Percentiles rank a stretch among this genome's conserved stretches.
Evolutionary conservation across 1,139 yeast species (phyloP).

Genomic region (Schwanniomyces etchellsii): DNA sequence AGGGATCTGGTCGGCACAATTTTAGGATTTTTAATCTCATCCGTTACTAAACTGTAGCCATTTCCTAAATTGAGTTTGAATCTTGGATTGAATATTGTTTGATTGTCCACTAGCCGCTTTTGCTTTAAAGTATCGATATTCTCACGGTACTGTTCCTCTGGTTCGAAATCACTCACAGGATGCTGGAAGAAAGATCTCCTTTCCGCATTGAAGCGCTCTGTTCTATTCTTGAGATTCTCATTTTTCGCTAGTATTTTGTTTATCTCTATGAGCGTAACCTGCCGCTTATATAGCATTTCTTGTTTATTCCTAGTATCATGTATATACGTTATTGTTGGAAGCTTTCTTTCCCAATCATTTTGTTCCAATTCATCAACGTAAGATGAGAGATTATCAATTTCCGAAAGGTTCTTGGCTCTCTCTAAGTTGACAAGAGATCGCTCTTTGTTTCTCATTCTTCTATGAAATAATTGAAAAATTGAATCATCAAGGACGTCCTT

Average conservation of each 20-base stretch:
- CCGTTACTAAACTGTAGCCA: slow-evolving; percentile 24
- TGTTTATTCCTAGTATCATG: slow-evolving; percentile 36
- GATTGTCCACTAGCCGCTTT: slow-evolving; percentile 15
- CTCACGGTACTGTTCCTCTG: slow-evolving; percentile 15
- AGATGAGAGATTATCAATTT: slow-evolving; percentile 43
- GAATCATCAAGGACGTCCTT: slow-evolving; percentile 43
- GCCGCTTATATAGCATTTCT: slow-evolving; percentile 48
- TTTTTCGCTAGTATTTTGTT: slow-evolving; percentile 41
- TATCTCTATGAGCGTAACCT: slow-evolving; percentile 48
- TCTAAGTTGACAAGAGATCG: slow-evolving; percentile 57
- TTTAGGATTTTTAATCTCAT: slow-evolving; percentile 26
- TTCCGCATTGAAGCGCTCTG: slow-evolving; percentile 21
- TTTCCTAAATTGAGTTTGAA: slow-evolving; percentile 23
- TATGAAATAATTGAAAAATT: slow-evolving; percentile 46
- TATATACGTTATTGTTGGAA: slow-evolving; percentile 51
- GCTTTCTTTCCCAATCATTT: slow-evolving; percentile 49
- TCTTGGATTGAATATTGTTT: slow-evolving; percentile 17
- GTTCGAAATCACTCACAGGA: slow-evolving; percentile 8
- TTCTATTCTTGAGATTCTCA: slow-evolving; percentile 37
- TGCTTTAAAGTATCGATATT: slow-evolving; percentile 16
- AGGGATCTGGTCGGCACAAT: slow-evolving; percentile 8
- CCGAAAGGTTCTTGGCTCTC: slow-evolving; percentile 41
- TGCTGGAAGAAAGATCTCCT: slow-evolving; percentile 15
- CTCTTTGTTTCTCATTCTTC: slow-evolving; percentile 63
- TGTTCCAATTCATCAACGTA: slow-evolving; percentile 44